Evolutionary conservation across 768 basidiomycete genomes (phyloP).

Genomic region (Trametes cubensis): DNA sequence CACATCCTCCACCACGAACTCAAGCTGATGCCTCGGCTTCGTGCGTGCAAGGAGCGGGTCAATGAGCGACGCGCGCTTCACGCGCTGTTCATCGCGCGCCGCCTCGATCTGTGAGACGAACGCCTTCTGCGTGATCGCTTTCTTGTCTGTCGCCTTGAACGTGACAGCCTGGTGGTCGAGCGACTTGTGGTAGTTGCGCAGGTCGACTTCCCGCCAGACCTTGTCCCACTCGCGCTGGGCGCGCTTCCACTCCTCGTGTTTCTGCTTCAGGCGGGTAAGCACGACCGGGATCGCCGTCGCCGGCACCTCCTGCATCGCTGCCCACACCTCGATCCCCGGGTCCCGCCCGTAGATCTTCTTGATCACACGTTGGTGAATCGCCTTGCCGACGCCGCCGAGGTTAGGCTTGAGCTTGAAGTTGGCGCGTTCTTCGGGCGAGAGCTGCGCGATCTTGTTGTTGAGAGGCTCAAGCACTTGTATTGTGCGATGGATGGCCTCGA

Average conservation of each 20-base stretch:
- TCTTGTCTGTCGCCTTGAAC: slow-evolving; percentile 92
- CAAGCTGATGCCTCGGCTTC: slow-evolving; percentile 75
- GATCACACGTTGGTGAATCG: slow-evolving; percentile 89
- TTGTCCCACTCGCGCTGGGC: slow-evolving; percentile 99
- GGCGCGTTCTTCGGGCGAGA: slow-evolving; percentile 76
- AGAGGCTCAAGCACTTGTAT: slow-evolving; percentile 91
- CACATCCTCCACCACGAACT: slow-evolving; percentile 73
- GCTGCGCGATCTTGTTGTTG: slow-evolving; percentile 79
- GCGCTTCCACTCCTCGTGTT: slow-evolving; percentile 98
- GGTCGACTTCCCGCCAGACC: slow-evolving; percentile 96
- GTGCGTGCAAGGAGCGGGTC: slow-evolving; percentile 60
- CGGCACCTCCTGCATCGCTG: slow-evolving; percentile 92
- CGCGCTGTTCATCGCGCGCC: slow-evolving; percentile 79
- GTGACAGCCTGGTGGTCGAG: slow-evolving; percentile 91
- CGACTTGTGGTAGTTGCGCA: slow-evolving; percentile 89
- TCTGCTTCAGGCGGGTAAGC: slow-evolving; percentile 85
- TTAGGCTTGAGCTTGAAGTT: slow-evolving; percentile 89
- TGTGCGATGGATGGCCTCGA: slow-evolving; percentile 92
- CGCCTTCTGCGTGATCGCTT: slow-evolving; percentile 70
- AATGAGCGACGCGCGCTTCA: slow-evolving; percentile 60
- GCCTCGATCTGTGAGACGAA: slow-evolving; percentile 86
- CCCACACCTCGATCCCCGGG: slow-evolving; percentile 76
- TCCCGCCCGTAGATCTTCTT: slow-evolving; percentile 97
- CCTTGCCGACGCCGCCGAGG: slow-evolving; percentile 79
- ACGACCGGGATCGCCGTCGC: slow-evolving; percentile 89